A percentile compares a stretch with the other conserved stretches of the same genome.
These are phyloP conservation scores for Phlebiopsis gigantea DNA, from an alignment of 768 basidiomycete genomes.

Conservation along the genomic window DNA sequence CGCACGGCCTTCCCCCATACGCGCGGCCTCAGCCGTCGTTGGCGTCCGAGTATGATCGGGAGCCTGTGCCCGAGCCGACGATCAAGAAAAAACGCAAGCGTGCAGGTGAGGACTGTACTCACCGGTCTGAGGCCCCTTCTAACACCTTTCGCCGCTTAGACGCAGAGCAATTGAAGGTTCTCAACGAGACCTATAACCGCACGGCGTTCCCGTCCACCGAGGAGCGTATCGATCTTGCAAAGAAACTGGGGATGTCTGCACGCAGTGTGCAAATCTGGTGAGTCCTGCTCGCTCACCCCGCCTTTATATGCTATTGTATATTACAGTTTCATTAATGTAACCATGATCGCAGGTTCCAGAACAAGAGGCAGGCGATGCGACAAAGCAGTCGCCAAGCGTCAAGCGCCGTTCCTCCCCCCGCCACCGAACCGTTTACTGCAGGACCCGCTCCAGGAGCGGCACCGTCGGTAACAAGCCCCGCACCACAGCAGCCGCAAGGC, in stretches of 20 bases:
- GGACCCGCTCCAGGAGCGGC: slow-evolving; percentile 14
- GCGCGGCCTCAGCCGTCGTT: slow-evolving; percentile 33
- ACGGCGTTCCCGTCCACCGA: slow-evolving; percentile 88
- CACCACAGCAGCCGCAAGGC: slow-evolving; percentile 2
- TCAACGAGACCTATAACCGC: slow-evolving; percentile 75
- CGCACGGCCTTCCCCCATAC: slow-evolving; percentile 47
- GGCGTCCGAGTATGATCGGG: slow-evolving; percentile 16
- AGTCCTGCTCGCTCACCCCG: slow-evolving; percentile 16
- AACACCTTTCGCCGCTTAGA: slow-evolving; percentile 28
- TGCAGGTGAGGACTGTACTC: slow-evolving; percentile 29
- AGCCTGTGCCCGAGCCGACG: slow-evolving; percentile 44
- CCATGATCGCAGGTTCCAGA: slow-evolving; percentile 65
- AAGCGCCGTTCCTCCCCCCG: slow-evolving; percentile 31
- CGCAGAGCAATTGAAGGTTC: slow-evolving; percentile 69
- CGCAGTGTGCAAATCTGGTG: slow-evolving; percentile 87
- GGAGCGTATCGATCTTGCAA: slow-evolving; percentile 73
- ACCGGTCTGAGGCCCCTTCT: not conserved
- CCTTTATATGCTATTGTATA: slow-evolving; percentile 14
- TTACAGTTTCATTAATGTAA: slow-evolving; percentile 14
- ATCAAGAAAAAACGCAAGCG: slow-evolving; percentile 89
- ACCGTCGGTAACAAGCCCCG: slow-evolving; percentile 6
- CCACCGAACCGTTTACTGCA: slow-evolving; percentile 22
- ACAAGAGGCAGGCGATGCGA: slow-evolving; percentile 79
- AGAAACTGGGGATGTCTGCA: slow-evolving; percentile 75
- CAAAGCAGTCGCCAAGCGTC: slow-evolving; percentile 66